These are phyloP conservation scores for Pseudotulostoma volvatum DNA, from an alignment of 495 filamentous ascomycete species.

Conservation along the genomic window DNA sequence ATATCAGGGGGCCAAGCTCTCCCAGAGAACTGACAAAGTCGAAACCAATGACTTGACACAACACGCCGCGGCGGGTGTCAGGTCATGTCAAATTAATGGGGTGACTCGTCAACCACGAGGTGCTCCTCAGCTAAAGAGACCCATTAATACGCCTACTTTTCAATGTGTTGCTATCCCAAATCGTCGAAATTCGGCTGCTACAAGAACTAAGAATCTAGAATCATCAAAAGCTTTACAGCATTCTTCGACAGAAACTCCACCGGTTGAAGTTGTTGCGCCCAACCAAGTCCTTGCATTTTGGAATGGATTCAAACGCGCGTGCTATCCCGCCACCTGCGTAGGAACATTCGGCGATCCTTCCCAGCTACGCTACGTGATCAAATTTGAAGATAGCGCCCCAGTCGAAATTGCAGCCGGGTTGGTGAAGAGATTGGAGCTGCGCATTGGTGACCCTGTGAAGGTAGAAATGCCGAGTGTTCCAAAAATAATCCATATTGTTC, in stretches of 20 bases:
- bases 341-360: conserved; percentile 23
- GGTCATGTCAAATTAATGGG: neutral
- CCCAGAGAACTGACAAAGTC: conserved; percentile 17
- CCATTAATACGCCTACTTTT: neutral
- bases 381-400: conserved; percentile 30
- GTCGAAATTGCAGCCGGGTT: conserved; percentile 25
- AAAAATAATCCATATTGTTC: conserved; percentile 30
- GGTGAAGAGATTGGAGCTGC: conserved; percentile 33
- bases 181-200: neutral
- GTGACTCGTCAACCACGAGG: neutral
- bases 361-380: conserved; percentile 25
- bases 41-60: conserved; percentile 23
- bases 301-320: conserved; percentile 32
- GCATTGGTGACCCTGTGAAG: conserved; percentile 33
- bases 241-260: neutral
- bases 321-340: conserved; percentile 35
- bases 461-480: conserved; percentile 31
- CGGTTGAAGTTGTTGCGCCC: conserved; percentile 14
- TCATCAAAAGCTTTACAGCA: neutral
- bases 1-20: conserved; percentile 8
- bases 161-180: neutral
- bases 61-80: conserved; percentile 6
- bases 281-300: conserved; percentile 36
- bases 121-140: neutral
- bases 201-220: neutral